Percentiles rank a stretch among this genome's conserved stretches.
phyloP scores from a whole-genome alignment of 352 stramenopile species.

The Phytophthora capsici region DNA sequence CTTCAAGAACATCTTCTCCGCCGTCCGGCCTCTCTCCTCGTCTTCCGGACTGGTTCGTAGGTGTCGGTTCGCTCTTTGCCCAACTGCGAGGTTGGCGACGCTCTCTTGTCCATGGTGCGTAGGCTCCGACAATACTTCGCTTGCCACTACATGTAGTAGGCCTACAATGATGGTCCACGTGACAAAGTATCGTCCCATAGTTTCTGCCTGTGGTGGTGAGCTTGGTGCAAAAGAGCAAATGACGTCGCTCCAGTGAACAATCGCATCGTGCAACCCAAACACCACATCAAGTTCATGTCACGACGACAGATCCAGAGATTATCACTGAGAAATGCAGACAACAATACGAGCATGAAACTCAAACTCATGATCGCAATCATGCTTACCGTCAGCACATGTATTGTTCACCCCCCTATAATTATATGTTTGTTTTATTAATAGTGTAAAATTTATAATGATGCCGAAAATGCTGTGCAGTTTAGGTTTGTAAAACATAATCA shows the following conservation, averaged over 20 bases:
- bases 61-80: background rate
- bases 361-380: too few species aligned
- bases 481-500: background rate
- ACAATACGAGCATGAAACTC: too few species aligned
- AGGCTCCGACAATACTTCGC: background rate
- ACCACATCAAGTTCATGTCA: background rate
- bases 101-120: too few species aligned
- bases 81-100: too few species aligned
- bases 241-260: background rate
- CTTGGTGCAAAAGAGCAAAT: background rate
- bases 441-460: too few species aligned
- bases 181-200: background rate
- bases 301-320: background rate
- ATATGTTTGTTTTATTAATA: too few species aligned
- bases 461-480: background rate
- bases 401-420: too few species aligned
- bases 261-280: too few species aligned
- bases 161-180: background rate
- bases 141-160: background rate
- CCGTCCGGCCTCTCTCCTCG: conserved; percentile 3
- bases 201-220: background rate
- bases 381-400: too few species aligned
- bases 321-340: background rate
- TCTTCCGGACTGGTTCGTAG: background rate
- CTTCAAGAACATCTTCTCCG: background rate